phyloP scores from a whole-genome alignment of 495 filamentous ascomycete species.

The Sphaerosporella brunnea region DNA sequence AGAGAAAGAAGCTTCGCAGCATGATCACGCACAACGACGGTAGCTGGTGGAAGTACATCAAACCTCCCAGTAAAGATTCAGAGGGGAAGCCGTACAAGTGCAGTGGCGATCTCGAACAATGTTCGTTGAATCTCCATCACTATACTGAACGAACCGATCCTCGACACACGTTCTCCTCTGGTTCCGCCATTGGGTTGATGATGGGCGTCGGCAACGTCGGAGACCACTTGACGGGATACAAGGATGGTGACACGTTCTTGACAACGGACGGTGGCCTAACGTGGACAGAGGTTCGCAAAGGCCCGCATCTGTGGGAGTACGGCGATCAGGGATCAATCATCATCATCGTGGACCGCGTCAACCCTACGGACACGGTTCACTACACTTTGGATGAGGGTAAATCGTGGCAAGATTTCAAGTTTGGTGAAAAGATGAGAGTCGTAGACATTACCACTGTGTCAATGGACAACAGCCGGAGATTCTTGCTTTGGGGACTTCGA shows the following conservation, averaged over 20 bases:
- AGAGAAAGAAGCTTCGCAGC: conserved; percentile 63
- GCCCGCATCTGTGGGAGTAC: conserved; percentile 76
- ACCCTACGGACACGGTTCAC: conserved; percentile 47
- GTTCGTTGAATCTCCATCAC: conserved; percentile 79
- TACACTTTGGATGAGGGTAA: conserved; percentile 68
- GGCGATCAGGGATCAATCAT: conserved; percentile 87
- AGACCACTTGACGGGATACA: conserved; percentile 36
- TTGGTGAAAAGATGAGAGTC: conserved; percentile 48
- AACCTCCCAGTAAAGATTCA: conserved; percentile 48
- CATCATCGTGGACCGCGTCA: conserved; percentile 52
- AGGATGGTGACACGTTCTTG: conserved; percentile 61
- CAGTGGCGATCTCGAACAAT: conserved; percentile 40
- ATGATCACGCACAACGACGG: conserved; percentile 95
- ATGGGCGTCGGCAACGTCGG: conserved; percentile 86
- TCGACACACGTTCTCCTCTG: conserved; percentile 67
- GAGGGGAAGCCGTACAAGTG: conserved; percentile 56
- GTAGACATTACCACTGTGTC: conserved; percentile 71
- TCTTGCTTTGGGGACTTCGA: conserved; percentile 63
- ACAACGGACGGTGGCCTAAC: conserved; percentile 71
- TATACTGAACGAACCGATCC: conserved; percentile 76
- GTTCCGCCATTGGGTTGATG: conserved; percentile 79
- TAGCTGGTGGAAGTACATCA: conserved; percentile 57
- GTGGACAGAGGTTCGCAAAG: conserved; percentile 73
- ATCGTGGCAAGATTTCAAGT: conserved; percentile 56
- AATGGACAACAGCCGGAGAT: conserved; percentile 72